These are phyloP conservation scores for Phaeosphaeriaceae sp. DNA, from an alignment of 2,329 filamentous ascomycete species.

Conservation along the genomic window DNA sequence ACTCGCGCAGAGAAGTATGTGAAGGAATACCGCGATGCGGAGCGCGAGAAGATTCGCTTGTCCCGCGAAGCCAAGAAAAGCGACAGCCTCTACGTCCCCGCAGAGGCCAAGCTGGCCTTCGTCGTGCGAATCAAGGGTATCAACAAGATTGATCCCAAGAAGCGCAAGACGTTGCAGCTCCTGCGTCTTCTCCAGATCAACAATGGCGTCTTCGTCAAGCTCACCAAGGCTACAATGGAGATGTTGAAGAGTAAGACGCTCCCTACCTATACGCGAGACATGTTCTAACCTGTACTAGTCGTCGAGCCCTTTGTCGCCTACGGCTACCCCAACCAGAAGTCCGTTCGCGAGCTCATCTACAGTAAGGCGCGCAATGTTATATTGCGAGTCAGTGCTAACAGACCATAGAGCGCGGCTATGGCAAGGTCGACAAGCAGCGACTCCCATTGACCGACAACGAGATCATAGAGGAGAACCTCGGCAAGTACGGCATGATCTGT, in stretches of 20 bases:
- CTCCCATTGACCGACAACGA: slow-evolving; percentile 96
- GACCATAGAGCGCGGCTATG: slow-evolving; percentile 77
- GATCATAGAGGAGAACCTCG: slow-evolving; percentile 94
- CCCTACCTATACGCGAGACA: slow-evolving; percentile 31
- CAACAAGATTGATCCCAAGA: slow-evolving; percentile 99
- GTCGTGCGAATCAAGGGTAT: slow-evolving; percentile 99
- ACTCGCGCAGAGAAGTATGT: slow-evolving; percentile 99
- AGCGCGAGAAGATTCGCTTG: slow-evolving; percentile 98
- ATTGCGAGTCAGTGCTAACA: slow-evolving; percentile 12
- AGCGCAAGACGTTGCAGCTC: slow-evolving; percentile 99
- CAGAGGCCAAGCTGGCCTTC: slow-evolving; percentile 96
- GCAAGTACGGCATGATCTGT: slow-evolving; percentile 97
- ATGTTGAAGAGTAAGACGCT: slow-evolving; percentile 77
- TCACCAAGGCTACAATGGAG: slow-evolving; percentile 97
- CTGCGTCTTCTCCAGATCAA: slow-evolving; percentile 99
- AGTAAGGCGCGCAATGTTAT: slow-evolving; percentile 81
- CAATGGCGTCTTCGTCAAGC: slow-evolving; percentile 97
- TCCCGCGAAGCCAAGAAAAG: slow-evolving; percentile 87
- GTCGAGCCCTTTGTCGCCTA: slow-evolving; percentile 99
- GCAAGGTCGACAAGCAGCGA: slow-evolving; percentile 98
- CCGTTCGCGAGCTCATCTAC: slow-evolving; percentile 98
- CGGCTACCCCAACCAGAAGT: slow-evolving; percentile 99
- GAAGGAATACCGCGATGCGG: slow-evolving; percentile 97
- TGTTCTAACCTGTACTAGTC: slow-evolving; percentile 50
- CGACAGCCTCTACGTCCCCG: slow-evolving; percentile 92